A percentile compares a stretch with the other conserved stretches of the same genome.
Evolutionary conservation across 768 basidiomycete genomes (phyloP).

Genomic region (Phanerodontia chrysosporium): DNA sequence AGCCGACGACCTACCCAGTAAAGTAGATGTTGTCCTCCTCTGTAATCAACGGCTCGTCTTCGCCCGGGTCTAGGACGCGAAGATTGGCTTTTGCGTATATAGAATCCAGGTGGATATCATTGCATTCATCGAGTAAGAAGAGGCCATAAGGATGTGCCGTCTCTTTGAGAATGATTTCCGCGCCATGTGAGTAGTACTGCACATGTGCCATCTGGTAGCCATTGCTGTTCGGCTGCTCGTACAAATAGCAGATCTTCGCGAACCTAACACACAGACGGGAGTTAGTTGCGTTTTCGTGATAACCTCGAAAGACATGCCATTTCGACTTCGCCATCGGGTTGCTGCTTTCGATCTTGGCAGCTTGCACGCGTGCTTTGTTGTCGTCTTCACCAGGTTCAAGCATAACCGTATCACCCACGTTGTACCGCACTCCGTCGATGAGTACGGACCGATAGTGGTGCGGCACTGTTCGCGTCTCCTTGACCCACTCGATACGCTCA

Average conservation of each 20-base stretch:
- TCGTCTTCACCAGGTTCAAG: constrained; percentile 54
- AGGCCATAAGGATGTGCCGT: constrained; percentile 59
- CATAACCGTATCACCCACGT: constrained; percentile 59
- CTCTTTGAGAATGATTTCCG: constrained; percentile 63
- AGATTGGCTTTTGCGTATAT: constrained; percentile 62
- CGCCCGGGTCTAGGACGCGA: constrained; percentile 25
- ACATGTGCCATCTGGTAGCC: constrained; percentile 54
- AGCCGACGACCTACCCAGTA: constrained; percentile 40
- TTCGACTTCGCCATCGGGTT: background rate
- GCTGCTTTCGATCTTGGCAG: constrained; percentile 37
- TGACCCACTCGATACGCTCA: constrained; percentile 31
- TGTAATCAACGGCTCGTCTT: constrained; percentile 37
- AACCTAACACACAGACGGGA: constrained; percentile 29
- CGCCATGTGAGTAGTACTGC: constrained; percentile 68
- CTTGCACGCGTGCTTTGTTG: constrained; percentile 33
- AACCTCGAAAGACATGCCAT: background rate
- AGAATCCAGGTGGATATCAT: constrained; percentile 46
- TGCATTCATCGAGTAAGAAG: constrained; percentile 53
- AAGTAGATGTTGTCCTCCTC: constrained; percentile 44
- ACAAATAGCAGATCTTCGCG: constrained; percentile 61
- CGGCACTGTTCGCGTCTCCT: constrained; percentile 18
- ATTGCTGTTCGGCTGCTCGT: constrained; percentile 35
- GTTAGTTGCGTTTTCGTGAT: background rate
- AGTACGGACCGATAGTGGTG: constrained; percentile 41
- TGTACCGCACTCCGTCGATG: constrained; percentile 57